Base-by-base conservation (phyloP, 352 stramenopile species). In the Stephanocyclus meneghinianus region DNA sequence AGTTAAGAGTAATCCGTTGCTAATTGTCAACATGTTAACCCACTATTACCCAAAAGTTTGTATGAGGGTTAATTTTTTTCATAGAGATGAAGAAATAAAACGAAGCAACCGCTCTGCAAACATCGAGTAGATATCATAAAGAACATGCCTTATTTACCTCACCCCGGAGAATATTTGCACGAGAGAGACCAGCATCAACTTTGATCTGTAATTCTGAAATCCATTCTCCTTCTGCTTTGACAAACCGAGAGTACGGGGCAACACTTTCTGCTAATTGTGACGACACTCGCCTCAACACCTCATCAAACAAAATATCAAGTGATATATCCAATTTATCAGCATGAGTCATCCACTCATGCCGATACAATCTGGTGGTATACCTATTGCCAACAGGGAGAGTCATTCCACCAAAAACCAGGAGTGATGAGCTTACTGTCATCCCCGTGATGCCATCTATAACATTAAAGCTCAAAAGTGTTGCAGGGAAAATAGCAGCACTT, bases 161-260 rank as follows among this genome's bases (percentile, higher is more conserved):
- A 68, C 56, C 67, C 13, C 78, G 47, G 10, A 85, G 57, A 56
- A 45, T 72, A 16, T 70, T 59, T 16, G 67, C 50, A 42, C 18
- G 74, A 47, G 35, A 51, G 0, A 85, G 78, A 30, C 60, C 35
- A 47, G 15, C 63, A 8, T 85, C 71, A 44, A 81, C 55, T 66
- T 91, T 62, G 26, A 68, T 76, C 59, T 68, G 26, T n/a, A 91
- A 71, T 35, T 74, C 71, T 55, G 76, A 45, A 15, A 91, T 68
- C 32, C 75, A 72, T 37, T 89, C 71, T 44, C 78, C 57, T 76
- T 91, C 84, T 16, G 74, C 83, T 50, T 85, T 66, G 1, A 93
- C 88, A 68, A 81, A 91, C 40, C 88, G 45, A 26, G 84, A 88
- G 60, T 91, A 93, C 3, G 88, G 88, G 32, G 78, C 50, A 6